phyloP scores from a whole-genome alignment of 345 rosid genomes.

The Rhodamnia rubescens region DNA sequence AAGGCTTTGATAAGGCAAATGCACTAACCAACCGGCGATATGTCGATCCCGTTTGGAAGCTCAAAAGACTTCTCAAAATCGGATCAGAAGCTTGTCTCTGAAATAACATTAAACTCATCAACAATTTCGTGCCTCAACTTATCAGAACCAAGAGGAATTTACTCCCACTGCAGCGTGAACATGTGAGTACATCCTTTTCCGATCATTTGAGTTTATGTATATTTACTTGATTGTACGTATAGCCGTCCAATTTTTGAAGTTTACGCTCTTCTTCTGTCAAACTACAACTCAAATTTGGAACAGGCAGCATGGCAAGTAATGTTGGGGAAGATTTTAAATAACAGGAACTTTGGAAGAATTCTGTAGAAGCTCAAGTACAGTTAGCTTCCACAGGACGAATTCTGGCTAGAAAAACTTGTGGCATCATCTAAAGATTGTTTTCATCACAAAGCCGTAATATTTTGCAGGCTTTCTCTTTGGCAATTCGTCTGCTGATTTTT shows the following conservation, averaged over 20 bases:
- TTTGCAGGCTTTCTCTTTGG: background rate
- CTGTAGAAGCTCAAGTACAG: background rate
- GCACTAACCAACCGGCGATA: slow-evolving; percentile 20
- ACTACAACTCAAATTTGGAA: background rate
- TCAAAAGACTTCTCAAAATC: slow-evolving; percentile 40
- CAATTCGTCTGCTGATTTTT: background rate
- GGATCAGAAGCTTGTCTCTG: slow-evolving; percentile 44
- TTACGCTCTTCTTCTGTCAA: background rate
- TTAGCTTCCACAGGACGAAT: background rate
- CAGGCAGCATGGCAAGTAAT: background rate
- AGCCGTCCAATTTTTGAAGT: background rate
- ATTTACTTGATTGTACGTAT: background rate
- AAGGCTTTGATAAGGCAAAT: slow-evolving; percentile 16
- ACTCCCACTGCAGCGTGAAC: slow-evolving; percentile 5
- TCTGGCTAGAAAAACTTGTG: background rate
- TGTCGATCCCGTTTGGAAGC: slow-evolving; percentile 59
- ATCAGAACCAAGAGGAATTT: slow-evolving; percentile 36
- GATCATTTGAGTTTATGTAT: background rate
- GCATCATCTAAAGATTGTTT: background rate
- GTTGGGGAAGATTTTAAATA: background rate
- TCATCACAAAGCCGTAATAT: background rate
- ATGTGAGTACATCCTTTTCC: slow-evolving; percentile 8
- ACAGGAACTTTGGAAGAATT: no score
- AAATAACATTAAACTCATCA: slow-evolving; percentile 32
- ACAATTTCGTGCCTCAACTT: slow-evolving; percentile 39